Percentiles rank a stretch among this genome's conserved stretches.
Evolutionary conservation across 352 stramenopile species (phyloP).

Genomic region (Phytopythium chamaehyphon): DNA sequence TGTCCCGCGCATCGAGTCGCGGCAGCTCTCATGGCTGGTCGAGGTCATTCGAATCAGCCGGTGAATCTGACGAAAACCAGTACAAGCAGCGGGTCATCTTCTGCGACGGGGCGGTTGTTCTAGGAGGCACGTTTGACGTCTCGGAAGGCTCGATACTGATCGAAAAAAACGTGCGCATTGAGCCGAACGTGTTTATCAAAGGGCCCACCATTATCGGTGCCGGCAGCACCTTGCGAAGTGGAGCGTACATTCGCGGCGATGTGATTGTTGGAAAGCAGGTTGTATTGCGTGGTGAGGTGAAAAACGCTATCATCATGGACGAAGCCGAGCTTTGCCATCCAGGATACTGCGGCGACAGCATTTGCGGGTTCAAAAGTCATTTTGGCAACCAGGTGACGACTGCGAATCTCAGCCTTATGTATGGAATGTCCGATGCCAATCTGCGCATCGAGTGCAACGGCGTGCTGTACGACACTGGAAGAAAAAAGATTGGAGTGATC

Average conservation of each 20-base stretch:
- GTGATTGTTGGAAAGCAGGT: conserved; percentile 57
- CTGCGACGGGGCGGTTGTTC: conserved; percentile 29
- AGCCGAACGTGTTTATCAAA: conserved; percentile 68
- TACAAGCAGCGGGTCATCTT: conserved; percentile 52
- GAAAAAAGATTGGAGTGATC: conserved; percentile 67
- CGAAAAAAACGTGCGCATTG: conserved; percentile 54
- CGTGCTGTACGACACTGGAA: conserved; percentile 50
- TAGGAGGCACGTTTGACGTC: conserved; percentile 67
- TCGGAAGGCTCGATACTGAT: conserved; percentile 66
- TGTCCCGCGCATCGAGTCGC: conserved; percentile 5
- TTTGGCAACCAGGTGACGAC: conserved; percentile 84
- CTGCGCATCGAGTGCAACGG: conserved; percentile 26
- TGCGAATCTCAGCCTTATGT: conserved; percentile 64
- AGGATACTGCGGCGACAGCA: conserved; percentile 69
- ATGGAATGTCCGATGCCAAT: conserved; percentile 18
- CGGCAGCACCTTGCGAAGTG: conserved; percentile 51
- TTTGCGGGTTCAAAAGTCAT: conserved; percentile 73
- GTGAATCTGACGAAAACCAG: conserved; percentile 13
- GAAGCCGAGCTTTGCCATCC: conserved; percentile 68
- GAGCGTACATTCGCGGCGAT: conserved; percentile 66
- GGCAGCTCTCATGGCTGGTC: conserved; percentile 17
- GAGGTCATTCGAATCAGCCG: conserved; percentile 24
- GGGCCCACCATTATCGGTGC: conserved; percentile 72
- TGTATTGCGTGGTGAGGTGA: conserved; percentile 63
- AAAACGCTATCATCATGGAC: conserved; percentile 72